Conservation (phyloP, 1,139 yeast genomes). For the Yamadazyma conglobata region DNA sequence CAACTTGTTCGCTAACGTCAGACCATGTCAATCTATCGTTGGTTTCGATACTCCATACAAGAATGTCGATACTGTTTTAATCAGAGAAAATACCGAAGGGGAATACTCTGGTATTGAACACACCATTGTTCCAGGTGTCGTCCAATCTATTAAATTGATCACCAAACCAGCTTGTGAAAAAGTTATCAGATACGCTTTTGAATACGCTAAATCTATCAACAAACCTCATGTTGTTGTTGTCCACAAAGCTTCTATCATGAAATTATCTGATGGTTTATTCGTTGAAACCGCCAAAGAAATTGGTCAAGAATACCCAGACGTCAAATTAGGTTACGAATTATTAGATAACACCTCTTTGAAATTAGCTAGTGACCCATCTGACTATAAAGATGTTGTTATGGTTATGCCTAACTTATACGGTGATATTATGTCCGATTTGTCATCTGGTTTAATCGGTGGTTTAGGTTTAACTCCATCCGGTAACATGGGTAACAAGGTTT, state of each 20-base stretch:
- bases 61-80: conserved; percentile 89
- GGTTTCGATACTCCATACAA: conserved; percentile 96
- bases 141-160: conserved; percentile 94
- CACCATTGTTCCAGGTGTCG: conserved; percentile 96
- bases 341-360: conserved; percentile 93
- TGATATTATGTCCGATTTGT: conserved; percentile 95
- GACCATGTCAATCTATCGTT: conserved; percentile 91
- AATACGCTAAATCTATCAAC: conserved; percentile 86
- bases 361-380: conserved; percentile 84
- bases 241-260: conserved; percentile 98
- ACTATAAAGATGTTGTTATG: conserved; percentile 80
- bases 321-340: conserved; percentile 77
- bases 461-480: conserved; percentile 98
- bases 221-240: conserved; percentile 91
- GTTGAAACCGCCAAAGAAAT: conserved; percentile 88
- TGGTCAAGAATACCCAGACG: conserved; percentile 88
- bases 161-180: conserved; percentile 95
- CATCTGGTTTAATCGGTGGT: conserved; percentile 97
- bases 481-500: conserved; percentile 97
- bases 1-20: conserved; percentile 92
- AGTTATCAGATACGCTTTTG: conserved; percentile 94
- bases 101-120: conserved; percentile 99
- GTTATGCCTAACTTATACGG: conserved; percentile 99
- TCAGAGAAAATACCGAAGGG: conserved; percentile 99
- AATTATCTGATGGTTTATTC: conserved; percentile 95